phyloP scores from a whole-genome alignment of 441 rosid genomes.

The Gossypium schwendimanii region DNA sequence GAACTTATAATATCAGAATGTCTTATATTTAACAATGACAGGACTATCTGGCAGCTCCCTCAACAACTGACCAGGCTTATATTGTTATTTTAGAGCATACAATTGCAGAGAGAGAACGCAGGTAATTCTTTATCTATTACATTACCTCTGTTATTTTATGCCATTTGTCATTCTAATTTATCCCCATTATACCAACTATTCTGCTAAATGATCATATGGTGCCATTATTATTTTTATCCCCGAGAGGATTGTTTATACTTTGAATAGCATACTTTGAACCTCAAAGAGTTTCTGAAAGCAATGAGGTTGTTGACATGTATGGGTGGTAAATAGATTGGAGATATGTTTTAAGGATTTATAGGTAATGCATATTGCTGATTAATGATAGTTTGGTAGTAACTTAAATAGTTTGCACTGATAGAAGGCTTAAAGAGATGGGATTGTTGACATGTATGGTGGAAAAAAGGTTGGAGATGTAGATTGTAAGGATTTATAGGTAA shows the following conservation, averaged over 20 bases:
- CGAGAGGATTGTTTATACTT: too few relatives aligned
- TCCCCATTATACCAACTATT: too few relatives aligned
- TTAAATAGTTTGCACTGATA: not conserved
- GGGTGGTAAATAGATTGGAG: not conserved
- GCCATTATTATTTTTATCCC: too few relatives aligned
- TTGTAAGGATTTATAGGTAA: not conserved
- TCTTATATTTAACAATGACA: slow-evolving; percentile 30
- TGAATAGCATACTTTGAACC: not conserved
- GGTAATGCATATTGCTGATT: not conserved
- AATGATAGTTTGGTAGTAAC: not conserved
- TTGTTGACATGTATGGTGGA: not conserved
- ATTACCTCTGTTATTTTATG: too few relatives aligned
- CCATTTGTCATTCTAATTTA: too few relatives aligned
- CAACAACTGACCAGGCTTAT: slow-evolving; percentile 80
- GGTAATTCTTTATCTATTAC: slow-evolving; percentile 36
- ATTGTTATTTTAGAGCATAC: slow-evolving; percentile 87
- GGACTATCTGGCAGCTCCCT: slow-evolving; percentile 81
- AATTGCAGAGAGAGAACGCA: slow-evolving; percentile 92
- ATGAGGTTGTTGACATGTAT: not conserved
- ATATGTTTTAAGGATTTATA: not conserved
- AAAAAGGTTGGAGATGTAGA: not conserved
- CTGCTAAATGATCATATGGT: too few relatives aligned
- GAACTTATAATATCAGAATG: not conserved
- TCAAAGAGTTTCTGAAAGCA: not conserved
- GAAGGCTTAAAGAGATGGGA: not conserved